Conservation (phyloP, 2,329 filamentous ascomycete genomes). For the Fusarium avenaceum region DNA sequence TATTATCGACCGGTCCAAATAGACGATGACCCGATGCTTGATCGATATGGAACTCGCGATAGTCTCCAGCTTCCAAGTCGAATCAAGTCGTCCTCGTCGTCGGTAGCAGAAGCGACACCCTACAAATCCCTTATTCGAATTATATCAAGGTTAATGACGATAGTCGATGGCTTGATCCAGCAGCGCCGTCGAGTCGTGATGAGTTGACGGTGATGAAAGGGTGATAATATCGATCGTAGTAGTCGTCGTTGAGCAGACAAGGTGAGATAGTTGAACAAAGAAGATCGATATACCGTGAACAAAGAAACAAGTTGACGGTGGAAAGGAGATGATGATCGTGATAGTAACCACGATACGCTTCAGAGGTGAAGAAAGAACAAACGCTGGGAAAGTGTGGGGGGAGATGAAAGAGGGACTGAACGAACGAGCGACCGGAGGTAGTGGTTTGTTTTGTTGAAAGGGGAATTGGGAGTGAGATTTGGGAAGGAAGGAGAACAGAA, state of each 20-base stretch:
- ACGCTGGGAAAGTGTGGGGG: slow-evolving; percentile 49
- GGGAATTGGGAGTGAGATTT: slow-evolving; percentile 50
- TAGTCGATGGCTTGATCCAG: slow-evolving; percentile 26
- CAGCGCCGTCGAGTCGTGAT: slow-evolving; percentile 27
- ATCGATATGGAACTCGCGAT: neutral
- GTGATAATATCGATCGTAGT: slow-evolving; percentile 10
- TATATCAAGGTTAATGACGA: slow-evolving; percentile 4
- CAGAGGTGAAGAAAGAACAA: slow-evolving; percentile 39
- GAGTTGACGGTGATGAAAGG: neutral
- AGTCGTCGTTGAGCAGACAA: slow-evolving; percentile 36
- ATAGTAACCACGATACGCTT: slow-evolving; percentile 42
- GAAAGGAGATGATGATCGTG: slow-evolving; percentile 34
- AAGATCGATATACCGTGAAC: slow-evolving; percentile 35
- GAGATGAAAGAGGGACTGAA: slow-evolving; percentile 58
- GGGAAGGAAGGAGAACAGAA: slow-evolving; percentile 40
- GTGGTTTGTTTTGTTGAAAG: slow-evolving; percentile 59
- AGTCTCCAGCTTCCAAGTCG: neutral
- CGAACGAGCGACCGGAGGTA: slow-evolving; percentile 55
- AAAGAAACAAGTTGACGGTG: slow-evolving; percentile 36
- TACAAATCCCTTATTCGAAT: slow-evolving; percentile 14
- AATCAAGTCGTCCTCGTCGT: slow-evolving; percentile 29
- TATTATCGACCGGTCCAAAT: neutral
- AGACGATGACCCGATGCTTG: neutral
- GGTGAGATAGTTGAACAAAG: slow-evolving; percentile 37
- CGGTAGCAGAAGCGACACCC: neutral